Evolutionary conservation across 306 rosid genomes (phyloP).

Genomic region (Cucumis hystrix): DNA sequence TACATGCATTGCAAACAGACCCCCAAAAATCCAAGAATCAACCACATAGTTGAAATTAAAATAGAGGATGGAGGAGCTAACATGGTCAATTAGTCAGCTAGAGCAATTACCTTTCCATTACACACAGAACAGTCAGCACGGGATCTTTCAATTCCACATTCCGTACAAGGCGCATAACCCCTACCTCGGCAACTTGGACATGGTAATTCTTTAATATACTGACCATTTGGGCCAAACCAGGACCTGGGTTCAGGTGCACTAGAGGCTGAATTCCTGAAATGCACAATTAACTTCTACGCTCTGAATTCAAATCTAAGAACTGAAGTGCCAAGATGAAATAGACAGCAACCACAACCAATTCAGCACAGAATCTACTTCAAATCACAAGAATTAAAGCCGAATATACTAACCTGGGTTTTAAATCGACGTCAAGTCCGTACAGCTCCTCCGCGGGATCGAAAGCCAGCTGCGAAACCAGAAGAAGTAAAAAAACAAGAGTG

Average conservation of each 20-base stretch:
- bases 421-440: slow-evolving; percentile 48
- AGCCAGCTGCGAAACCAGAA: slow-evolving; percentile 37
- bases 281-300: not conserved
- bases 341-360: not conserved
- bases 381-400: not conserved
- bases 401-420: slow-evolving; percentile 40
- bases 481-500: not conserved
- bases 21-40: not conserved
- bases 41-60: not conserved
- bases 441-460: slow-evolving; percentile 56
- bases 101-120: slow-evolving; percentile 53
- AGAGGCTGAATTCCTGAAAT: slow-evolving; percentile 39
- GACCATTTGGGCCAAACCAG: slow-evolving; percentile 91
- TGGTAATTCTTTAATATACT: slow-evolving; percentile 82
- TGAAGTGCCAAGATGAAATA: not conserved
- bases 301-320: not conserved
- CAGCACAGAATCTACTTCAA: not conserved
- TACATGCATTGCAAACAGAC: not conserved
- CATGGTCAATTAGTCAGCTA: not conserved
- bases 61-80: not conserved
- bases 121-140: slow-evolving; percentile 74
- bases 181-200: slow-evolving; percentile 96
- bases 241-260: slow-evolving; percentile 43
- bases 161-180: slow-evolving; percentile 86
- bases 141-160: slow-evolving; percentile 85